Evolutionary conservation across 129 eudicot genomes (phyloP).

Genomic region (Tagetes patula): DNA sequence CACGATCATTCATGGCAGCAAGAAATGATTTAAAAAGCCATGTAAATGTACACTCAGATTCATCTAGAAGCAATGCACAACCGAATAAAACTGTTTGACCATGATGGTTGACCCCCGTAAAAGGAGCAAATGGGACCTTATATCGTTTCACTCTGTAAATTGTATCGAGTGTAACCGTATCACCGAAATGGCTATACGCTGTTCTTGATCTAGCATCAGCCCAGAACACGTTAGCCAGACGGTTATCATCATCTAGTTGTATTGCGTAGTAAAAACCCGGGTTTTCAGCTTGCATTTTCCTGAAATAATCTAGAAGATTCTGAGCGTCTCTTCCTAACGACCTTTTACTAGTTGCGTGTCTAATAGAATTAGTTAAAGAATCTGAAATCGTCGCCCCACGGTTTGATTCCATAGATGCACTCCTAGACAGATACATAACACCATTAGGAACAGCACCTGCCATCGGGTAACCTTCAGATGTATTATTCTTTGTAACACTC

Average conservation of each 20-base stretch:
- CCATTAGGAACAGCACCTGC: conserved; percentile 63
- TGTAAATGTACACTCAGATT: conserved; percentile 76
- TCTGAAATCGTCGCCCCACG: conserved; percentile 43
- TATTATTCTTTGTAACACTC: conserved; percentile 36
- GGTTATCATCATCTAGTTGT: conserved; percentile 84
- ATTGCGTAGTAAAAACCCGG: conserved; percentile 92
- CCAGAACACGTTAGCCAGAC: conserved; percentile 90
- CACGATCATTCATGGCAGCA: conserved; percentile 70
- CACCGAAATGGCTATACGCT: conserved; percentile 85
- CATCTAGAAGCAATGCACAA: conserved; percentile 86
- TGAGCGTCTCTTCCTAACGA: conserved; percentile 83
- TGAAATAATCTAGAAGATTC: conserved; percentile 80
- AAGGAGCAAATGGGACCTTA: conserved; percentile 81
- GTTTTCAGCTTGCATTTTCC: conserved; percentile 88
- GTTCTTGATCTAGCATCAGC: conserved; percentile 91
- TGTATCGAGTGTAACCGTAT: conserved; percentile 71
- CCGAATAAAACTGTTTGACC: conserved; percentile 80
- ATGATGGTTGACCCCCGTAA: conserved; percentile 89
- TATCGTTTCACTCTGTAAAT: conserved; percentile 61
- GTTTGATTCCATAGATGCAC: conserved; percentile 39
- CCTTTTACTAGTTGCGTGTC: conserved; percentile 43
- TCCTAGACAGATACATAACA: conserved; percentile 60
- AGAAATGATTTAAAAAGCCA: conserved; percentile 89
- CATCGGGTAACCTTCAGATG: conserved; percentile 42
- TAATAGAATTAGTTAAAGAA: conserved; percentile 32